Percentiles rank a stretch among this genome's conserved stretches.
Conservation (phyloP, 1,284 basidiomycete species). For the Takashimella tepidaria region DNA sequence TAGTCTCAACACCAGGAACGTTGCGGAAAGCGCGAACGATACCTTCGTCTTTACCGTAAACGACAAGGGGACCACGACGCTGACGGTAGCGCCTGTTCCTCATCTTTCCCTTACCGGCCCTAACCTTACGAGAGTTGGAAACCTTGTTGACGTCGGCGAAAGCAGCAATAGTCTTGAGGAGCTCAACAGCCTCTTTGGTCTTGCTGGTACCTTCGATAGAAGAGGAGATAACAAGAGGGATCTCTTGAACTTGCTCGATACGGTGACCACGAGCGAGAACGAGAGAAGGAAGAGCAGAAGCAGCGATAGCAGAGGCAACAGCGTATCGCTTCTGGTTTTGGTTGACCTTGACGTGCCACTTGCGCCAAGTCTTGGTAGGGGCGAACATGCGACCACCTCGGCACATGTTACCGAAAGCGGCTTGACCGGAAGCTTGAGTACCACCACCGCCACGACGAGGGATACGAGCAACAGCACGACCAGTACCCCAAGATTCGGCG, state of each 20-base stretch:
- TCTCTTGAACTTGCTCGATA: constrained; percentile 95
- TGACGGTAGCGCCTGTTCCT: constrained; percentile 96
- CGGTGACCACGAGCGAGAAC: constrained; percentile 99
- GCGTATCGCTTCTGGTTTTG: constrained; percentile 99
- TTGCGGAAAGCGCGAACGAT: constrained; percentile 99
- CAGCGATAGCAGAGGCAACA: constrained; percentile 94
- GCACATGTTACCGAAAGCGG: constrained; percentile 99
- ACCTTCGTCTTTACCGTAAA: constrained; percentile 97
- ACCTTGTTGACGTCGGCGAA: constrained; percentile 94
- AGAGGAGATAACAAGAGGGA: constrained; percentile 84
- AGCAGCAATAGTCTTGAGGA: constrained; percentile 87
- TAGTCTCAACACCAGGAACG: constrained; percentile 95
- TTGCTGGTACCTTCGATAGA: constrained; percentile 82
- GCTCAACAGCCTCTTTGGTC: constrained; percentile 95
- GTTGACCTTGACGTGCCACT: constrained; percentile 99
- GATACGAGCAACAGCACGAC: constrained; percentile 99
- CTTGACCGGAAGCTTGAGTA: constrained; percentile 97
- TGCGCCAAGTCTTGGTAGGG: constrained; percentile 98
- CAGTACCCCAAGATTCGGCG: constrained; percentile 95
- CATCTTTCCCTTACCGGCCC: constrained; percentile 96
- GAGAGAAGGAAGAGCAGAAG: constrained; percentile 94
- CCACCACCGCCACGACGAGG: constrained; percentile 99
- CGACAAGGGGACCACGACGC: constrained; percentile 93
- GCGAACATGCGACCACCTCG: constrained; percentile 99
- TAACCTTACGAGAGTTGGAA: constrained; percentile 93